Base-by-base conservation (phyloP, 2,329 filamentous ascomycete genomes). In the Diaporthe vaccinii region DNA sequence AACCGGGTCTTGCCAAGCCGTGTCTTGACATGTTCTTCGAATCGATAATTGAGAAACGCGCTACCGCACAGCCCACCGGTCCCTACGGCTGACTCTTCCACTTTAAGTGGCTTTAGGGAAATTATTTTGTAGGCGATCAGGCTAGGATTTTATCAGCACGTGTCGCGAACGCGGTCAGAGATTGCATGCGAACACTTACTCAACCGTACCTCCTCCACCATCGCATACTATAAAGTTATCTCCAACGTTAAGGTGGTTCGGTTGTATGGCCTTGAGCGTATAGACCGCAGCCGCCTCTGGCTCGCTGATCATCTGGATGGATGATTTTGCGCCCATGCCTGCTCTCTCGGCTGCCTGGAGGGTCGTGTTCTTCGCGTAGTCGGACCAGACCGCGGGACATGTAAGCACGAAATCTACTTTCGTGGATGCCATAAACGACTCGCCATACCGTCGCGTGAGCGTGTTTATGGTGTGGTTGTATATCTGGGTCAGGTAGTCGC, bases 351-450 rank as follows among this genome's bases (percentile, higher is more conserved):
- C 94, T 8, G 94, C 94, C 81, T 93, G 90, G 67, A 95, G 84
- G 2, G 94, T 96, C 8, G 93, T 94, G 82, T 95, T 94, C 85
- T 96, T 96, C n/a, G 94, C 94, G 0, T 93, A 91, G 82, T 97
- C 94, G 34, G 92, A 94, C 94, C 94, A 97, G 10, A 96, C 93
- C 10, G 94, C 94, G 10, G 94, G 94, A 70, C 94, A 94, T 0
- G 94, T 96, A 73, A 97, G 87, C 67, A 96, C 93, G 79, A 94
- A 96, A 77, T 96, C 92, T 53, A 95, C 91, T 79, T 91, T 92
- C 7, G 93, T 95, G 10, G 90, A 91, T 9, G 90, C 89, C 91
- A 96, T 94, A 80, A 96, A 96, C 0, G 91, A 92, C 83, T 94
- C 92, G 79, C 94, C 94, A 80, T 95, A 96, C 62, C 93, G 87